phyloP scores from a whole-genome alignment of 768 basidiomycete species.

The Gymnopilus dilepis region DNA sequence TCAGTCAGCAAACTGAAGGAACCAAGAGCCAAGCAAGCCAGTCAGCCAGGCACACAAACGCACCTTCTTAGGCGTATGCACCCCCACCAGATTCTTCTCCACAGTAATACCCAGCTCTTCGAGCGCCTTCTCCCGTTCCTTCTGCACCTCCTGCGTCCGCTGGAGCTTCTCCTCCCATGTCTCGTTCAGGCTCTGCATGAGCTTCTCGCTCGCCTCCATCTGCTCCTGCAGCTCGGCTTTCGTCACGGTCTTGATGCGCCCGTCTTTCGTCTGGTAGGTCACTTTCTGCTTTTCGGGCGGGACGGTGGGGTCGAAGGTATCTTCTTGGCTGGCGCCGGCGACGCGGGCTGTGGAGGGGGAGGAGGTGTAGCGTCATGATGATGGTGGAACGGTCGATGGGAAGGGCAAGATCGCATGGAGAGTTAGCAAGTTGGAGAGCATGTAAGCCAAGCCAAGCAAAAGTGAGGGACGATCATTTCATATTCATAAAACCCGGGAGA shows the following conservation, averaged over 20 bases:
- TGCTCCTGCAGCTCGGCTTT: conserved; percentile 98
- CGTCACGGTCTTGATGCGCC: conserved; percentile 92
- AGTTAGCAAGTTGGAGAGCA: too few relatives aligned
- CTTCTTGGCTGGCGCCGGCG: conserved; percentile 68
- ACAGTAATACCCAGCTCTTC: conserved; percentile 98
- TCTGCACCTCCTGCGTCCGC: conserved; percentile 93
- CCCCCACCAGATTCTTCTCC: conserved; percentile 95
- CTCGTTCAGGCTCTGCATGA: conserved; percentile 92
- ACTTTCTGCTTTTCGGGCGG: conserved; percentile 96
- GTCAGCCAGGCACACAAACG: conserved; percentile 37
- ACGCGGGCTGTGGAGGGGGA: conserved; percentile 63
- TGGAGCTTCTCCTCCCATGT: conserved; percentile 96
- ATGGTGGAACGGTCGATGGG: conserved; percentile 15
- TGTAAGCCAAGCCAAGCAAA: conserved; percentile 9
- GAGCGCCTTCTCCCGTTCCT: conserved; percentile 95
- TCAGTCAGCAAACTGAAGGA: conserved; percentile 6
- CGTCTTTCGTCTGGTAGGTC: conserved; percentile 91
- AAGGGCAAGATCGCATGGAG: background rate
- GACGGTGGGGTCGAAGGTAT: conserved; percentile 83
- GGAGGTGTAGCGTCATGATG: background rate
- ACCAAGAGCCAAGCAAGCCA: conserved; percentile 2
- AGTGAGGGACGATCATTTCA: conserved; percentile 12
- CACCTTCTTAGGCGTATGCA: conserved; percentile 96
- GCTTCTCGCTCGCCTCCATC: conserved; percentile 92
- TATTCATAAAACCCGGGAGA: conserved; percentile 12